Evolutionary conservation across 768 basidiomycete species (phyloP), one percentile per base, ranked within the genome.

Genomic region (Amanita pseudoporphyria): DNA sequence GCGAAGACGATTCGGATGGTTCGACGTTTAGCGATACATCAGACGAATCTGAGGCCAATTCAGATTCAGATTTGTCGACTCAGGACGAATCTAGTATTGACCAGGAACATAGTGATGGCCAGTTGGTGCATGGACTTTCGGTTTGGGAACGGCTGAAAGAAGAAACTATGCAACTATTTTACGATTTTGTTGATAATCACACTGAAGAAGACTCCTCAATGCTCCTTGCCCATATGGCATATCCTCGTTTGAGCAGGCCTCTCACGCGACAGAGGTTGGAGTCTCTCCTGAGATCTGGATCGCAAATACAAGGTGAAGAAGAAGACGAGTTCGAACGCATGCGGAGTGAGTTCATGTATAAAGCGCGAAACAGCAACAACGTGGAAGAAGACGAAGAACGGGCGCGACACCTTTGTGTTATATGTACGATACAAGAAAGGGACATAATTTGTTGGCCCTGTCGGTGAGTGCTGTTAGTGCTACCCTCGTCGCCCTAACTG

Each of bases 381-480:
- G 46, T 37, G 24, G 52, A 38, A 36, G 40, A 40, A 50, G 51
- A 24, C 22, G 44, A 30, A 53, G 57, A 47, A 58, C 65, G n/a
- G 53, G 61, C 51, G 62, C 19, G 49, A 21, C 40, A 64, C 50
- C 24, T 59, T 19, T 89, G 87, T 58, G 85, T 89, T 5, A 73
- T 89, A 43, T 89, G 86, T 56, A 84, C 79, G 22, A 67, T 67
- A n/a, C 81, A 82, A 50, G 66, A 72, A 22, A 67, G 86, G 43
- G 78, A 84, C 58, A 74, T 89, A 51, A 84, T 89, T 45, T 88
- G 84, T 57, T 89, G 86, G 86, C 86, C 86, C n/a, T 88, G 86
- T 61, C 76, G 86, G 82, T 85, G 53, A 19, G 71, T 24, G 26
- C n/a, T 37, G 7, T 28, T 26, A 2, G 1, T 6, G 2, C 10